These are phyloP conservation scores for Blastobotrys ciferrii DNA, from an alignment of 1,139 yeast genomes.

Conservation along the genomic window DNA sequence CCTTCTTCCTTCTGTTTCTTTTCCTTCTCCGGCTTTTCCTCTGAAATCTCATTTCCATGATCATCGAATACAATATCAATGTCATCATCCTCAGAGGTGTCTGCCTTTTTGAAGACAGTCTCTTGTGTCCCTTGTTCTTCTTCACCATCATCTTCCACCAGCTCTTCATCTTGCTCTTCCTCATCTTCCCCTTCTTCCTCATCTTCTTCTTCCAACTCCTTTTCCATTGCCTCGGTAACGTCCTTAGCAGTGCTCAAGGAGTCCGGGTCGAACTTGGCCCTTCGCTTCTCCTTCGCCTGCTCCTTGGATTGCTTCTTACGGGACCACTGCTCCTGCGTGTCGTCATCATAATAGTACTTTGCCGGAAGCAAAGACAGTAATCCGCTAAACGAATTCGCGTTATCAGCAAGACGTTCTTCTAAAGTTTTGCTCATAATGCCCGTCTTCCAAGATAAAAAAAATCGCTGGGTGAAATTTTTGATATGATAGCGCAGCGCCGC, in stretches of 20 bases:
- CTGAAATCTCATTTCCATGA: constrained; percentile 59
- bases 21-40: neutral
- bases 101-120: constrained; percentile 43
- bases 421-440: constrained; percentile 30
- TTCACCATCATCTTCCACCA: constrained; percentile 39
- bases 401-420: constrained; percentile 71
- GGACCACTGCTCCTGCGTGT: constrained; percentile 83
- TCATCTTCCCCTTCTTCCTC: constrained; percentile 28
- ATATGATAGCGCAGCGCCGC: neutral
- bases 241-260: constrained; percentile 62
- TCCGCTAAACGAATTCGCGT: constrained; percentile 88
- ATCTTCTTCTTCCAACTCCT: constrained; percentile 37
- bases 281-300: constrained; percentile 59
- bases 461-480: neutral
- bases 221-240: constrained; percentile 52
- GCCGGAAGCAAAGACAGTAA: constrained; percentile 89
- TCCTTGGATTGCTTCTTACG: constrained; percentile 66
- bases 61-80: constrained; percentile 55
- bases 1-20: constrained; percentile 16
- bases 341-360: constrained; percentile 80
- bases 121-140: constrained; percentile 39
- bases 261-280: constrained; percentile 75
- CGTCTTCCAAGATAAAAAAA: neutral
- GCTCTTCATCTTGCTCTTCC: constrained; percentile 40
- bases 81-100: constrained; percentile 25